Percentiles rank a stretch among this genome's conserved stretches.
Evolutionary conservation across 352 stramenopile species (phyloP).

Genomic region (Saprolegnia parasitica): DNA sequence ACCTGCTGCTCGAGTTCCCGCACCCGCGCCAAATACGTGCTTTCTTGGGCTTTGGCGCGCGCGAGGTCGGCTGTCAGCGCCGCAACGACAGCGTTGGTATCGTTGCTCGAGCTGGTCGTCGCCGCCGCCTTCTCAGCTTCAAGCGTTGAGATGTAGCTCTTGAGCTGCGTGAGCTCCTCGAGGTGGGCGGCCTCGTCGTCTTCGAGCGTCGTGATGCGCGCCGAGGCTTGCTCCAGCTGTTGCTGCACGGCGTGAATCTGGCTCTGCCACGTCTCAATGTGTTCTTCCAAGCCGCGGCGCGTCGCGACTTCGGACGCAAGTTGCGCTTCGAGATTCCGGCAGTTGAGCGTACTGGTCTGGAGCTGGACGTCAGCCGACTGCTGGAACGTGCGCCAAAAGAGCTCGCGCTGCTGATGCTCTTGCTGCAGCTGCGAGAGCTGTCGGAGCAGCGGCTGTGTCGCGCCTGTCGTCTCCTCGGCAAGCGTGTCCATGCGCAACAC

Average conservation of each 20-base stretch:
- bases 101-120: not conserved
- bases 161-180: not conserved
- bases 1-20: constrained; percentile 40
- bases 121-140: not conserved
- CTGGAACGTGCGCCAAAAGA: constrained; percentile 13
- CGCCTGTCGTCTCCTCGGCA: constrained; percentile 59
- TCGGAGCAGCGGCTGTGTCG: constrained; percentile 65
- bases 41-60: not conserved
- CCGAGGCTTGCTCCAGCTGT: not conserved
- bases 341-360: not conserved
- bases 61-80: not conserved
- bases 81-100: not conserved
- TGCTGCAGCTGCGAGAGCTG: constrained; percentile 69
- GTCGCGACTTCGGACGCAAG: not conserved
- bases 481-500: constrained; percentile 62
- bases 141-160: not conserved
- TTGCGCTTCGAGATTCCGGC: not conserved
- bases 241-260: constrained; percentile 1
- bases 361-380: constrained; percentile 7
- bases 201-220: constrained; percentile 1
- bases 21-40: constrained; percentile 31
- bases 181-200: not conserved
- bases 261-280: constrained; percentile 5
- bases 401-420: constrained; percentile 38
- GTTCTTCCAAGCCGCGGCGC: constrained; percentile 3